These are phyloP conservation scores for Gonapodya prolifera DNA, from an alignment of 192 early-diverging fungal genomes.

Conservation along the genomic window DNA sequence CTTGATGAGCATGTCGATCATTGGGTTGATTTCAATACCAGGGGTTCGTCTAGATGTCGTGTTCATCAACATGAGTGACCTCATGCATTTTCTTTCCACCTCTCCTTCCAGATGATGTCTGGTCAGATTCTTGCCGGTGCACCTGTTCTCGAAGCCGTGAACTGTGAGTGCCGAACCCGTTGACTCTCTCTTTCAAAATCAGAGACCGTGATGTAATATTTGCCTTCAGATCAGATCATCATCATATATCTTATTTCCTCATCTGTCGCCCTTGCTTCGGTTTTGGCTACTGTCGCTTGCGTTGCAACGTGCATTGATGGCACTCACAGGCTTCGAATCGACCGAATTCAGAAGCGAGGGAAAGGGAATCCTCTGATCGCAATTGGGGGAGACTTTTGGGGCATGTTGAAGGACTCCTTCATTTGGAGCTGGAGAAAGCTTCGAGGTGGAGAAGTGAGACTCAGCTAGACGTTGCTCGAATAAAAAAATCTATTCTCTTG, in stretches of 20 bases:
- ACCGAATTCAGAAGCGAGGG: background rate
- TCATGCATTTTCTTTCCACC: background rate
- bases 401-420: background rate
- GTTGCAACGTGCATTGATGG: background rate
- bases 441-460: background rate
- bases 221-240: background rate
- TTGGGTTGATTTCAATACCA: background rate
- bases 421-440: background rate
- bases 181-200: background rate
- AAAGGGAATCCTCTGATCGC: background rate
- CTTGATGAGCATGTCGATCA: background rate
- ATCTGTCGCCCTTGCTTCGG: background rate
- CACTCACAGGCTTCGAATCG: background rate
- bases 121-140: slow-evolving; percentile 5
- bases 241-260: background rate
- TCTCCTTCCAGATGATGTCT: background rate
- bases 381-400: background rate
- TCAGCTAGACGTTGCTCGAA: background rate
- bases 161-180: background rate
- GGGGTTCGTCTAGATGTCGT: background rate
- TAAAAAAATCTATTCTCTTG: background rate
- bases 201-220: background rate
- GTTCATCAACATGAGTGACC: too few species aligned
- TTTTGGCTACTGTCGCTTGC: background rate
- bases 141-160: background rate